A percentile compares a stretch with the other conserved stretches of the same genome.
phyloP scores from a whole-genome alignment of 371 early-diverging fungal genomes.

The Mucor piriformis region DNA sequence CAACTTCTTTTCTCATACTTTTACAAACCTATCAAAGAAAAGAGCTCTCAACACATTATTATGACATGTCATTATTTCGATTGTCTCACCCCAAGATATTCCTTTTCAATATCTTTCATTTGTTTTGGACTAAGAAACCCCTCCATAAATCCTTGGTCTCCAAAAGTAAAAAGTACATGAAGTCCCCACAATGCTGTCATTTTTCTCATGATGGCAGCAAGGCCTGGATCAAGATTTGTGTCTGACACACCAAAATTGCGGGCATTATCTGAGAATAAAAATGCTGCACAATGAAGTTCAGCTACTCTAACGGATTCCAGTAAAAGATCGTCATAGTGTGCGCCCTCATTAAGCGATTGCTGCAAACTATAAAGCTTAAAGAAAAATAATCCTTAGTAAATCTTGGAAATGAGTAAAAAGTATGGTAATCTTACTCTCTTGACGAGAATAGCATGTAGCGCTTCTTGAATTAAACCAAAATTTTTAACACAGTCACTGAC shows the following conservation, averaged over 20 bases:
- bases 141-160: slow-evolving; percentile 57
- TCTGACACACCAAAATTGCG: slow-evolving; percentile 29
- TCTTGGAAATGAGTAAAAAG: not conserved
- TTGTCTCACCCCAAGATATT: slow-evolving; percentile 41
- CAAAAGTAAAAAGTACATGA: slow-evolving; percentile 40
- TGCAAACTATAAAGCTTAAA: slow-evolving; percentile 36
- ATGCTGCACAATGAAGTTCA: slow-evolving; percentile 43
- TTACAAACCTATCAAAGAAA: slow-evolving; percentile 37
- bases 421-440: slow-evolving; percentile 28
- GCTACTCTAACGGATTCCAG: slow-evolving; percentile 40
- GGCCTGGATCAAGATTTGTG: slow-evolving; percentile 16
- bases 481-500: slow-evolving; percentile 27
- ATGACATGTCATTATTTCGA: too few relatives aligned
- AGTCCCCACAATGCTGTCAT: slow-evolving; percentile 47
- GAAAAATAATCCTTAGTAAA: not conserved
- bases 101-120: slow-evolving; percentile 44
- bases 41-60: too few relatives aligned
- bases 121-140: slow-evolving; percentile 51
- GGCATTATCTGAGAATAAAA: slow-evolving; percentile 36
- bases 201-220: slow-evolving; percentile 33
- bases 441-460: slow-evolving; percentile 27
- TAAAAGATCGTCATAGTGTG: slow-evolving; percentile 32
- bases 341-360: slow-evolving; percentile 22
- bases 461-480: slow-evolving; percentile 32
- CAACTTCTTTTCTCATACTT: slow-evolving; percentile 55